These are phyloP conservation scores for Aspergillus ruber DNA, from an alignment of 2,329 filamentous ascomycete genomes.

Conservation along the genomic window DNA sequence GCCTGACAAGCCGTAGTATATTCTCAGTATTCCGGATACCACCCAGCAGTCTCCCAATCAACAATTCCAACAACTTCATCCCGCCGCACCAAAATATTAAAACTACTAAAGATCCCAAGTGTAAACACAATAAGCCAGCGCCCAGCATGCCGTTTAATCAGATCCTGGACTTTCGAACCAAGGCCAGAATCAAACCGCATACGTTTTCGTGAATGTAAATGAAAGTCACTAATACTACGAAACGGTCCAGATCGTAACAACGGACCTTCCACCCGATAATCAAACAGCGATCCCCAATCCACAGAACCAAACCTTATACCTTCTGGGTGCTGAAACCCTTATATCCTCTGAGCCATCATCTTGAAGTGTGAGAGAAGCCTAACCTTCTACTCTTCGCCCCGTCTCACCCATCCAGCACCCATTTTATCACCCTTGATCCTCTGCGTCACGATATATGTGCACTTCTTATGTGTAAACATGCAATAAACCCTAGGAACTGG, in stretches of 20 bases:
- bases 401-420: conserved; percentile 22
- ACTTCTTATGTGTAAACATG: conserved; percentile 24
- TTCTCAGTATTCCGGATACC: conserved; percentile 27
- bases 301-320: conserved; percentile 23
- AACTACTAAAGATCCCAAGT: conserved; percentile 44
- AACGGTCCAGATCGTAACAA: conserved; percentile 26
- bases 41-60: conserved; percentile 27
- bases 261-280: conserved; percentile 22
- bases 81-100: conserved; percentile 27
- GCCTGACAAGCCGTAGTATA: conserved; percentile 35
- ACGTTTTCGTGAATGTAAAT: conserved; percentile 28
- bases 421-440: conserved; percentile 33
- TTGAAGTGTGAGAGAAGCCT: conserved; percentile 30
- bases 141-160: conserved; percentile 27
- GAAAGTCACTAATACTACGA: conserved; percentile 28
- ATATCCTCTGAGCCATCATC: conserved; percentile 24
- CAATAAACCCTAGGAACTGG: conserved; percentile 34
- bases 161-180: conserved; percentile 21
- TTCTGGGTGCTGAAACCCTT: conserved; percentile 20
- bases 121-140: conserved; percentile 39
- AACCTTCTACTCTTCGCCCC: conserved; percentile 25
- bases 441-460: conserved; percentile 37
- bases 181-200: conserved; percentile 22
- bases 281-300: conserved; percentile 26
- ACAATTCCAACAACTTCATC: conserved; percentile 37